Evolutionary conservation across 495 filamentous ascomycete species (phyloP).

Genomic region (Neurospora sp.): DNA sequence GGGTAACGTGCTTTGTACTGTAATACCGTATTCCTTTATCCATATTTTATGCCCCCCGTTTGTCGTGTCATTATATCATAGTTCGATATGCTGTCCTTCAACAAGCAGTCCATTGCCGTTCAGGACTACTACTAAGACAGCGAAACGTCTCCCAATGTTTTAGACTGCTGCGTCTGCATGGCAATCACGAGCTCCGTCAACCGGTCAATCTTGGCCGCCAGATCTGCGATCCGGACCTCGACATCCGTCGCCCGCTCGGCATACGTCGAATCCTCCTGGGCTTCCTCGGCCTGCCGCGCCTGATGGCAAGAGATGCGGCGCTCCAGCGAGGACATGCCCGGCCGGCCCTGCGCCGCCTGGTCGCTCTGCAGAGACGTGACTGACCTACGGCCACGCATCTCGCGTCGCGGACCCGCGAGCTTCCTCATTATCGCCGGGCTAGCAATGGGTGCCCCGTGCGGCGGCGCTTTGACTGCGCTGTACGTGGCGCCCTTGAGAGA

Average conservation of each 20-base stretch:
- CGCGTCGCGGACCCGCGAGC: constrained; percentile 1
- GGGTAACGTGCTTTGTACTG: neutral
- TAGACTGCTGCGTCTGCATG: constrained; percentile 23
- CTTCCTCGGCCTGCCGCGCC: constrained; percentile 11
- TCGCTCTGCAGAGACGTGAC: constrained; percentile 8
- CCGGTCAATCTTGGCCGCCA: constrained; percentile 38
- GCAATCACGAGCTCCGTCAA: constrained; percentile 33
- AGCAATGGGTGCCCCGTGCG: constrained; percentile 4
- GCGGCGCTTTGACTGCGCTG: constrained; percentile 19
- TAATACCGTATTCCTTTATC: neutral
- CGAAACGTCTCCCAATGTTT: constrained; percentile 14
- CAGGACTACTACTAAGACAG: constrained; percentile 2
- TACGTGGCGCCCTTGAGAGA: constrained; percentile 25
- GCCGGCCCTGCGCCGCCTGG: neutral
- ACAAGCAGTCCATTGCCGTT: neutral
- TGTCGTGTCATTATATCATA: neutral
- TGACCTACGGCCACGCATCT: constrained; percentile 2
- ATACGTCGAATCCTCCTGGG: constrained; percentile 19
- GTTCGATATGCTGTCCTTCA: neutral
- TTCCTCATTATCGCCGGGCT: constrained; percentile 10
- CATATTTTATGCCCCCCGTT: neutral
- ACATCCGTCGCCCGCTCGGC: constrained; percentile 25
- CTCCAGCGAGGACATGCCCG: neutral
- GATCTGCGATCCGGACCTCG: constrained; percentile 34
- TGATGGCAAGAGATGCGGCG: neutral